Evolutionary conservation across 1,139 yeast species (phyloP), one percentile per base, ranked within the genome.

Genomic region (Geotrichum fermentans): DNA sequence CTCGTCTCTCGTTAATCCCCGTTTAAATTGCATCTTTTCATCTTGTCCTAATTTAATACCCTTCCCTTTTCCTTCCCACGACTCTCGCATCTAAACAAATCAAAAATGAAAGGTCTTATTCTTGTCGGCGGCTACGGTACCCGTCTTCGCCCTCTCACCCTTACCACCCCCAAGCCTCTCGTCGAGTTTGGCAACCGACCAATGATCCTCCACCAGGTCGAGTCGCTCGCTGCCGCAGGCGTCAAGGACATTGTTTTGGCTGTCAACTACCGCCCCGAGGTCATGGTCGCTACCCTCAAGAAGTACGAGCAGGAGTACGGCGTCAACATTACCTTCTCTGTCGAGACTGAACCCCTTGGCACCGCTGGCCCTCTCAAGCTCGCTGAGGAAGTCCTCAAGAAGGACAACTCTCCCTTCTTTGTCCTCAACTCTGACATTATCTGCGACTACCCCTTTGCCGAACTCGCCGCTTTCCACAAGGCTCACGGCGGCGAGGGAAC

Each of bases 61-160:
- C 38, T 36, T 42, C 20, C 32, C 30, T 43, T 10, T 35, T 26
- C 22, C 38, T 21, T 44, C 21, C 4, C 30, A 17, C 28, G 32
- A 29, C 37, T 28, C n/a, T 33, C 28, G 10, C 16, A 17, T n/a
- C 30, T 14, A 5, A n/a, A 20, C 2, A 20, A 20, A 38, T 35
- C 26, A 38, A 57, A 39, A 64, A 92, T 92, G 98, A 92, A 92
- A 78, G 98, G 97, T 68, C 82, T 92, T 72, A 92, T 92, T 78
- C 85, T 92, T 70, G 98, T 92, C 64, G 98, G 98, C 68, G 98
- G 98, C 71, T 92, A 89, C 77, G 99, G 99, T 78, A 92, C 99
- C 67, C 94, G 99, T 77, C 85, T 92, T 77, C 90, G 99, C 80
- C 99, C 99, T 57, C 79, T 92, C 44, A 94, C 99, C 55, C 78